A percentile compares a stretch with the other conserved stretches of the same genome.
These are phyloP conservation scores for Cunninghamia lanceolata DNA, from an alignment of 75 land plant genomes.

Conservation along the genomic window DNA sequence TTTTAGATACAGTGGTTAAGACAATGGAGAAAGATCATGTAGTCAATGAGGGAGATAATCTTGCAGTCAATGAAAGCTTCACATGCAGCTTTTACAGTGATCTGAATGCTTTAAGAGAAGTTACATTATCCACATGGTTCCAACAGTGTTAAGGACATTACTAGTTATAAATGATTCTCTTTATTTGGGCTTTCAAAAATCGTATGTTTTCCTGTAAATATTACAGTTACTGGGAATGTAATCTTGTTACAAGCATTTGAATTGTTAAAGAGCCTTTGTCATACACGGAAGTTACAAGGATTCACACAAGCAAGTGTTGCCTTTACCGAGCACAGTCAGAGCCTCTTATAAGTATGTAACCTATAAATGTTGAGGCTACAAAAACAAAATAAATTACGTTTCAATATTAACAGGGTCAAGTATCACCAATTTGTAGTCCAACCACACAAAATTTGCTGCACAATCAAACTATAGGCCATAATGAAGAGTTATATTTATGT, in stretches of 20 bases:
- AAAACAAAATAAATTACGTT: not conserved
- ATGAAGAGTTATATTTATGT: not conserved
- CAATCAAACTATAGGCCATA: not conserved
- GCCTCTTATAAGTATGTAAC: not conserved
- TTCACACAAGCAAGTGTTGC: not conserved
- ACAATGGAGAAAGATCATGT: not conserved
- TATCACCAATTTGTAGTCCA: not conserved
- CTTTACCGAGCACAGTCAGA: not conserved
- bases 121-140: not conserved
- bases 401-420: not conserved
- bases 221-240: not conserved
- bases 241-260: not conserved
- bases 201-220: not conserved
- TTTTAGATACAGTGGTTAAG: not conserved
- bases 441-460: not conserved
- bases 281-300: not conserved
- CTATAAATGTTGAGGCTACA: not conserved
- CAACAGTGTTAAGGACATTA: not conserved
- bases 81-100: not conserved
- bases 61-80: not conserved
- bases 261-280: not conserved
- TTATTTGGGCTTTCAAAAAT: not conserved
- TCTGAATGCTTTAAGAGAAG: not conserved
- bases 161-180: not conserved
- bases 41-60: not conserved